phyloP scores from a whole-genome alignment of 1,284 basidiomycete genomes.

The Phaffia rhodozyma region DNA sequence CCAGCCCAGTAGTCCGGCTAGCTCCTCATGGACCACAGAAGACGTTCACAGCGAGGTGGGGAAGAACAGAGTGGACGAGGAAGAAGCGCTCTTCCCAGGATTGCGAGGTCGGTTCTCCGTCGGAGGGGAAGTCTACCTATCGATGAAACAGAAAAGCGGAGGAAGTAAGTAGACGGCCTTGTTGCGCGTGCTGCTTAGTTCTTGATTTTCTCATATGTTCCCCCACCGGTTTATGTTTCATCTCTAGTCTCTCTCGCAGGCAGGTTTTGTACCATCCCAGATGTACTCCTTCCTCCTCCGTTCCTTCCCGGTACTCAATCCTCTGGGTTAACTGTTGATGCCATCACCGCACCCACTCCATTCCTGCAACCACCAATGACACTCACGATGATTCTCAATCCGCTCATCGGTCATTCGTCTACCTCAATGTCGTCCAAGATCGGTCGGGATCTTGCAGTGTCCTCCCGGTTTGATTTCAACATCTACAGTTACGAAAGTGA shows the following conservation, averaged over 20 bases:
- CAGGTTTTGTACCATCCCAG: constrained; percentile 14
- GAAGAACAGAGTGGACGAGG: constrained; percentile 64
- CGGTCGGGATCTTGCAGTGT: constrained; percentile 72
- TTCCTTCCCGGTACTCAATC: not conserved
- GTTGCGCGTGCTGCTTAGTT: not conserved
- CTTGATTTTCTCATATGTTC: constrained; percentile 33
- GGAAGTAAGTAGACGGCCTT: constrained; percentile 50
- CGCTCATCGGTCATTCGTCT: constrained; percentile 89
- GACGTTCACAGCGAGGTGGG: constrained; percentile 25
- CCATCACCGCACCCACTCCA: constrained; percentile 24
- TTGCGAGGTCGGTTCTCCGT: constrained; percentile 78
- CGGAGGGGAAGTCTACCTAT: constrained; percentile 89
- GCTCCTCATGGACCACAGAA: not conserved
- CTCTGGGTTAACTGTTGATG: not conserved
- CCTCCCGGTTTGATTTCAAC: constrained; percentile 91
- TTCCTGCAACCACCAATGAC: constrained; percentile 69
- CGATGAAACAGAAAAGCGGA: constrained; percentile 80
- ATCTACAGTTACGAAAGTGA: constrained; percentile 94
- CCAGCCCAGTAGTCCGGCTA: constrained; percentile 36
- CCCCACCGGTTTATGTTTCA: constrained; percentile 26
- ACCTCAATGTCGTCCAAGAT: constrained; percentile 82
- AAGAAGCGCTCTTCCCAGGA: constrained; percentile 68
- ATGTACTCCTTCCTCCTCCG: constrained; percentile 26
- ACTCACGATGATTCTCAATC: constrained; percentile 87
- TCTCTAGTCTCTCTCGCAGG: constrained; percentile 11